These are phyloP conservation scores for Penicillium angulare DNA, from an alignment of 495 filamentous ascomycete species.

Conservation along the genomic window DNA sequence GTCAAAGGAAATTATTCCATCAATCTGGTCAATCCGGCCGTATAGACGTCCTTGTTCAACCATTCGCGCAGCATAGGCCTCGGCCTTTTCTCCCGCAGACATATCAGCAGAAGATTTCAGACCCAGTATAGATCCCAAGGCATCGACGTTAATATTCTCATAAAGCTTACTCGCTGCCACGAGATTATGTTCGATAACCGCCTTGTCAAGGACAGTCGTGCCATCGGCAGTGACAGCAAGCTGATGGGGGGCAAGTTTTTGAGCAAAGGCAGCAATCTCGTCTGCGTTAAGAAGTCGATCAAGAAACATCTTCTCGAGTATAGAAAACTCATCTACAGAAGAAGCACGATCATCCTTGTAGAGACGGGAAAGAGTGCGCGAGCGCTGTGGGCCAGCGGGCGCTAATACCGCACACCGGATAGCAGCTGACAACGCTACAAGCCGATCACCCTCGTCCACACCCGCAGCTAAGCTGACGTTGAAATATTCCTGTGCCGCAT, in stretches of 20 bases:
- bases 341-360: slow-evolving; percentile 91
- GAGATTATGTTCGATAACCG: slow-evolving; percentile 94
- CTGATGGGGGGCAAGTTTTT: slow-evolving; percentile 80
- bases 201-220: slow-evolving; percentile 88
- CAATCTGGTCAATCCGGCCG: slow-evolving; percentile 93
- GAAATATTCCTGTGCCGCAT: slow-evolving; percentile 84
- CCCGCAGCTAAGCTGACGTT: slow-evolving; percentile 70
- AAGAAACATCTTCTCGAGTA: slow-evolving; percentile 97
- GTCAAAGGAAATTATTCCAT: slow-evolving; percentile 82
- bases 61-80: slow-evolving; percentile 91
- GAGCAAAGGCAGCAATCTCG: slow-evolving; percentile 83
- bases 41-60: slow-evolving; percentile 86
- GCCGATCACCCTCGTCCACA: slow-evolving; percentile 79
- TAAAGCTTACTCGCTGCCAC: slow-evolving; percentile 83
- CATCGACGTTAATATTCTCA: slow-evolving; percentile 79
- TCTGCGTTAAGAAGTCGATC: slow-evolving; percentile 76
- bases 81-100: slow-evolving; percentile 72
- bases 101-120: slow-evolving; percentile 45
- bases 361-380: slow-evolving; percentile 71
- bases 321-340: slow-evolving; percentile 74
- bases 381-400: slow-evolving; percentile 83
- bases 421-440: slow-evolving; percentile 82
- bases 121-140: slow-evolving; percentile 73
- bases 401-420: slow-evolving; percentile 94
- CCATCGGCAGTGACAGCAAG: slow-evolving; percentile 86